Conservation (phyloP, 352 stramenopile genomes). For the Pythium guiyangense region DNA sequence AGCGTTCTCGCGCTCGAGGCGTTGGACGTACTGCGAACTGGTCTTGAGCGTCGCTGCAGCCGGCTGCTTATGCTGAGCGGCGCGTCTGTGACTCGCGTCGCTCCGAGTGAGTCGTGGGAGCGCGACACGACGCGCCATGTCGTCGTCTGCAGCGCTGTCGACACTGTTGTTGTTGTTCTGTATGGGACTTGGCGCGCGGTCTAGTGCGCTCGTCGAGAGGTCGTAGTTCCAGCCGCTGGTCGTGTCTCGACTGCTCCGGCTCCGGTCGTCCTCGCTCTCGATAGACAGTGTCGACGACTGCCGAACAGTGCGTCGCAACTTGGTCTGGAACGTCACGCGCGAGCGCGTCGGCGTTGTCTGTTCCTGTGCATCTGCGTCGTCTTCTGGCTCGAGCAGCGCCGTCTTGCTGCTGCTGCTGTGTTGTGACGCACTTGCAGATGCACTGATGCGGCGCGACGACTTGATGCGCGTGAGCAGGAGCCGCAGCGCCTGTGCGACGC, state of each 20-base stretch:
- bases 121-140: no score
- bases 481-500: slow-evolving; percentile 47
- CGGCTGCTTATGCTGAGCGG: slow-evolving; percentile 2
- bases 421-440: not conserved
- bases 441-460: slow-evolving; percentile 24
- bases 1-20: slow-evolving; percentile 38
- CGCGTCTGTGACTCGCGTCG: no score
- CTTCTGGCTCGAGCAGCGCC: slow-evolving; percentile 7
- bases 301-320: slow-evolving; percentile 2
- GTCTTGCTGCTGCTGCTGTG: slow-evolving; percentile 1
- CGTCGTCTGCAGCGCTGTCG: not conserved
- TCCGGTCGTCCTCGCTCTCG: not conserved
- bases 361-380: no score
- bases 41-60: slow-evolving; percentile 10
- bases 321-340: not conserved
- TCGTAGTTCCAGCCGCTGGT: slow-evolving; percentile 30
- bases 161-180: slow-evolving; percentile 12
- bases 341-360: not conserved
- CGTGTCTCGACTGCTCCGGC: no score
- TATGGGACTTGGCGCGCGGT: not conserved
- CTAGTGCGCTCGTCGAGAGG: slow-evolving; percentile 12
- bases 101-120: no score
- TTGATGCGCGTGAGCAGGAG: slow-evolving; percentile 60
- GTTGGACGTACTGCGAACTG: not conserved
- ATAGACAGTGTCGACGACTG: slow-evolving; percentile 1